A percentile compares a stretch with the other conserved stretches of the same genome.
Conservation (phyloP, 768 basidiomycete genomes). For the Cystofilobasidium capitatum region DNA sequence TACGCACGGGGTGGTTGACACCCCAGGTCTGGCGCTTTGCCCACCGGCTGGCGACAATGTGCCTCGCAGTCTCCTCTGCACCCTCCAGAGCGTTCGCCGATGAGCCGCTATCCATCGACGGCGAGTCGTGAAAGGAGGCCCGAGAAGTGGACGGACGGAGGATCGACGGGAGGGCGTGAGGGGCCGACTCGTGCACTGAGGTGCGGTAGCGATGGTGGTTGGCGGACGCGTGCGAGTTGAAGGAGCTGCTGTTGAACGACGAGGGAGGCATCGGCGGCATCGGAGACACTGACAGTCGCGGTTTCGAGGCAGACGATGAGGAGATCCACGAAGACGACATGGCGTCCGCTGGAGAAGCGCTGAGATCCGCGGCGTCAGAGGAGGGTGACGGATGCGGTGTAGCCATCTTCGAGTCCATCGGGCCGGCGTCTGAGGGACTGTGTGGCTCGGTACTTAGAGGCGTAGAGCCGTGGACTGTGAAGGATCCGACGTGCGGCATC, state of each 20-base stretch:
- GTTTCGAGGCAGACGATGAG: neutral
- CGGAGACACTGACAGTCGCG: constrained; percentile 9
- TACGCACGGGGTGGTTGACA: constrained; percentile 14
- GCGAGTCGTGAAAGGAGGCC: neutral
- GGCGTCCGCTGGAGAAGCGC: constrained; percentile 6
- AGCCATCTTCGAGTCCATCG: constrained; percentile 5
- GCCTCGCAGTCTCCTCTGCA: constrained; percentile 31
- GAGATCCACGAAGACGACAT: constrained; percentile 9
- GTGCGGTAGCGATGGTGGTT: constrained; percentile 25
- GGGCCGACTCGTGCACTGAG: constrained; percentile 23
- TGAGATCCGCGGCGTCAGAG: neutral
- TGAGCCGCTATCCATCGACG: neutral
- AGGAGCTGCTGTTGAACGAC: neutral
- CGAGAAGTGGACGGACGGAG: neutral
- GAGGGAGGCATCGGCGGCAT: neutral
- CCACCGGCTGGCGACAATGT: constrained; percentile 42
- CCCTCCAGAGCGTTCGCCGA: constrained; percentile 7
- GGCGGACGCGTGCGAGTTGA: neutral
- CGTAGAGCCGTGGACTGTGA: neutral
- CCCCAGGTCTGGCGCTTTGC: constrained; percentile 44
- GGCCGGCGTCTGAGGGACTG: neutral
- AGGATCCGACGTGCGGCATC: neutral
- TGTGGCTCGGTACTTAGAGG: neutral
- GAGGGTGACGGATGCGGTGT: constrained; percentile 5
- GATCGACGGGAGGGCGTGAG: neutral